Evolutionary conservation across 2,329 filamentous ascomycete genomes (phyloP).

Genomic region (Colletotrichum kahawae): DNA sequence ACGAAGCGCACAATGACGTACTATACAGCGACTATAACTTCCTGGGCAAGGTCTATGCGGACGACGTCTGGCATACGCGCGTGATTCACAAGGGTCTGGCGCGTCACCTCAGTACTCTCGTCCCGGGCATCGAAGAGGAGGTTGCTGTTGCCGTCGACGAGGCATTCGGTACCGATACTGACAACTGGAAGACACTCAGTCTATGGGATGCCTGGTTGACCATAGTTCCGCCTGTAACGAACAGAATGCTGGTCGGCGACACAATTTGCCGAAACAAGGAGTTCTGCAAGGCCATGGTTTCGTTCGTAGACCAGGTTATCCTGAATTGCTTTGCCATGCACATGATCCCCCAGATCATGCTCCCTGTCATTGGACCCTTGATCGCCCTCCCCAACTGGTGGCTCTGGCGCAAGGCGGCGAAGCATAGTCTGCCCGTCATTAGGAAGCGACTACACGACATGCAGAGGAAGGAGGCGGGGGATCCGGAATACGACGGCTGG

Average conservation of each 20-base stretch:
- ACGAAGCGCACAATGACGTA: slow-evolving; percentile 44
- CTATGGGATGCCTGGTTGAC: slow-evolving; percentile 50
- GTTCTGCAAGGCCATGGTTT: slow-evolving; percentile 51
- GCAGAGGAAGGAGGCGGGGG: slow-evolving; percentile 40
- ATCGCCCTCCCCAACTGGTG: slow-evolving; percentile 49
- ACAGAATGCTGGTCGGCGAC: slow-evolving; percentile 45
- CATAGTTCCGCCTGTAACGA: slow-evolving; percentile 48
- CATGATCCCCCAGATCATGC: slow-evolving; percentile 51
- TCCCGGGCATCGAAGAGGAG: slow-evolving; percentile 47
- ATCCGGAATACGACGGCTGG: slow-evolving; percentile 45
- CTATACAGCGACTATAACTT: slow-evolving; percentile 48
- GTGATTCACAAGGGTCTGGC: slow-evolving; percentile 50
- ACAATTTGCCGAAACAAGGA: slow-evolving; percentile 43
- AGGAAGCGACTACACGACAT: slow-evolving; percentile 52
- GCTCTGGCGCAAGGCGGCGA: slow-evolving; percentile 49
- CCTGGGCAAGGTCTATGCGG: slow-evolving; percentile 37
- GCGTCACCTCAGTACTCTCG: slow-evolving; percentile 41
- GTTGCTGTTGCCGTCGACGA: slow-evolving; percentile 39
- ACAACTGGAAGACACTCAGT: slow-evolving; percentile 43
- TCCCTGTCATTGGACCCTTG: slow-evolving; percentile 53
- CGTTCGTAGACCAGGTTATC: slow-evolving; percentile 55
- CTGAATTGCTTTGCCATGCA: slow-evolving; percentile 49
- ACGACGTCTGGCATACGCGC: slow-evolving; percentile 42
- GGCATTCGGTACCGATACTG: slow-evolving; percentile 36
- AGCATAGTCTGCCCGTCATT: slow-evolving; percentile 52